Base-by-base conservation (phyloP, 352 stramenopile species). In the Salisapilia sapeloensis region DNA sequence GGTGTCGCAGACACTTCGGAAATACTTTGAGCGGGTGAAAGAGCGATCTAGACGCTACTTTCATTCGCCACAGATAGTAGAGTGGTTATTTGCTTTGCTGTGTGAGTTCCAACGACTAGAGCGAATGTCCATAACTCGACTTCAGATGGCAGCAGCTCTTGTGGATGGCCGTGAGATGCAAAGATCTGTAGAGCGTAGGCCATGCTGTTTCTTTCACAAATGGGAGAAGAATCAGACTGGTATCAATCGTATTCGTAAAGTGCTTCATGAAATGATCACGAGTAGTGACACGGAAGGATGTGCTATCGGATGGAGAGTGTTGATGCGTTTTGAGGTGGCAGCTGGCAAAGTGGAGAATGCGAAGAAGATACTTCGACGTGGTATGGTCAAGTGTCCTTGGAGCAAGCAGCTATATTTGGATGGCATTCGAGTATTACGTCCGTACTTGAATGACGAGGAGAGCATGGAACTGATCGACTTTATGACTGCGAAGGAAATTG, bases 391-490 rank as follows among this genome's bases (percentile, higher is more conserved):
- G 4, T 82, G 65, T 40, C 60, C 71, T 21, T 90, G 75, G 75
- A 85, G 71, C 39, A 90, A 87, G 30, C 43, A 43, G 15, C 35
- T 90, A 21, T 85, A 83, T 34, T 42, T 79, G 32, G 71, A 84
- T 31, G 66, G 63, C 0, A 33, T 85, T 8, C 46, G 56, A 6
- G 28, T 84, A 9, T 35, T 85, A 10, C 62, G 75, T 10, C 40
- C 63, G 13, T 90, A 84, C 36, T 37, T 90, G 42, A 75, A 24
- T 17, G 44, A 54, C 16, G 46, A 45, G 2, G 66, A 85, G 34
- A 77, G 67, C 38, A 40, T 56, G 6, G 71, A 90, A 38, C 42
- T 90, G 12, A 6, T 75, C 1, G 47, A 67, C 1, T 78, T 85
- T 26, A 65, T 90, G 52, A 42, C 54, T 2, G 54, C 60, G 2